Evolutionary conservation across 306 rosid species (phyloP).

Genomic region (Prosopis cineraria): DNA sequence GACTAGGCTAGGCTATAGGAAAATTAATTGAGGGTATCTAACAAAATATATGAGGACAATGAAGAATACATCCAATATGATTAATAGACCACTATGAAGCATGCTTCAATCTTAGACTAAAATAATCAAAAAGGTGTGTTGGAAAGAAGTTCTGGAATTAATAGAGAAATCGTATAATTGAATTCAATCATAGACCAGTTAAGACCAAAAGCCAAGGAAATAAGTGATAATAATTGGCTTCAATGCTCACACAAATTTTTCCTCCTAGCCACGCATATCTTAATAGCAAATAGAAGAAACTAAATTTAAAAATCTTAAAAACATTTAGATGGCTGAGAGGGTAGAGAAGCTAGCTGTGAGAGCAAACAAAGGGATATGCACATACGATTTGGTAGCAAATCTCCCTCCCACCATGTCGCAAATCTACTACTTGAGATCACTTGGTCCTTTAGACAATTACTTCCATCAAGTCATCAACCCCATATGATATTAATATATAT

Average conservation of each 20-base stretch:
- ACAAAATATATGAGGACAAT: constrained; percentile 35
- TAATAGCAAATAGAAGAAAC: constrained; percentile 37
- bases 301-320: constrained; percentile 30
- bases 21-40: constrained; percentile 33
- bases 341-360: constrained; percentile 37
- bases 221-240: constrained; percentile 51
- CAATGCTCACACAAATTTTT: constrained; percentile 12
- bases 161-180: constrained; percentile 46
- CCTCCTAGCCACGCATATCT: constrained; percentile 16
- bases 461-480: constrained; percentile 30
- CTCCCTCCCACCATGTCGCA: constrained; percentile 47
- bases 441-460: constrained; percentile 29
- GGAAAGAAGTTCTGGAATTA: constrained; percentile 49
- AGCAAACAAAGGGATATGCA: constrained; percentile 54
- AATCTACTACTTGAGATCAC: constrained; percentile 38
- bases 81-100: constrained; percentile 50
- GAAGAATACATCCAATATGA: constrained; percentile 40
- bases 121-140: constrained; percentile 26
- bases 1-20: constrained; percentile 6
- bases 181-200: constrained; percentile 46
- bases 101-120: constrained; percentile 42
- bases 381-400: constrained; percentile 51
- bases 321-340: constrained; percentile 44
- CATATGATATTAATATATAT: constrained; percentile 19
- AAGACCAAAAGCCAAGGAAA: constrained; percentile 40